Percentiles rank a stretch among this genome's conserved stretches.
Conservation (phyloP, 257 asterid species). For the Penstemon barbatus region DNA sequence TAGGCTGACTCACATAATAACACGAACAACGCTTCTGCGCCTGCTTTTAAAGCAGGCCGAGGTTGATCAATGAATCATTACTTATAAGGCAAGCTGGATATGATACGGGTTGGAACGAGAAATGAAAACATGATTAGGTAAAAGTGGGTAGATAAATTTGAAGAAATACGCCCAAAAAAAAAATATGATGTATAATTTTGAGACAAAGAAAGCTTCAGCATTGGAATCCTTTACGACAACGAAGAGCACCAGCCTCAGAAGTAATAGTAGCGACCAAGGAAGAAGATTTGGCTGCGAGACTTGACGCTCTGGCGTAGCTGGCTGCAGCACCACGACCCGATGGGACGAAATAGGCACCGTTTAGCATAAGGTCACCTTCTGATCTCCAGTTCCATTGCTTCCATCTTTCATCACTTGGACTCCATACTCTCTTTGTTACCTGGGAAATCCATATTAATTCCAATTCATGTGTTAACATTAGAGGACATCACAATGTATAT, state of each 20-base stretch:
- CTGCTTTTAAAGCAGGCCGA: conserved; percentile 26
- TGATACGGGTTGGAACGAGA: no score
- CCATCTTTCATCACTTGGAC: conserved; percentile 3
- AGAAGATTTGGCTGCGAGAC: conserved; percentile 25
- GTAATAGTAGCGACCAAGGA: conserved; percentile 24
- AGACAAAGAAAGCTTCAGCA: neutral
- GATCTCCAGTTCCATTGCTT: conserved; percentile 20
- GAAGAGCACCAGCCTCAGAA: conserved; percentile 25
- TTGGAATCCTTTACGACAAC: conserved; percentile 21
- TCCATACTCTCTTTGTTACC: neutral
- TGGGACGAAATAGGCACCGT: conserved; percentile 25
- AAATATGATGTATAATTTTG: no score
- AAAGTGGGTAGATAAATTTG: neutral
- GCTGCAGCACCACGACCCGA: conserved; percentile 22
- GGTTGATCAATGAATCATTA: neutral
- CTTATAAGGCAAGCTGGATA: no score
- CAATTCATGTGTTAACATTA: no score
- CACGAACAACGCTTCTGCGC: conserved; percentile 43
- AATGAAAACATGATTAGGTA: neutral
- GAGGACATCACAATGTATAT: no score
- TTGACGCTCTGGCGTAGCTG: conserved; percentile 29
- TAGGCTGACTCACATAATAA: conserved; percentile 3
- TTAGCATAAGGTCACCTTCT: conserved; percentile 21
- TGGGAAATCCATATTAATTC: no score
- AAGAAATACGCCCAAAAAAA: no score